phyloP scores from a whole-genome alignment of 2,329 filamentous ascomycete genomes.

The Huntiella omanensis region DNA sequence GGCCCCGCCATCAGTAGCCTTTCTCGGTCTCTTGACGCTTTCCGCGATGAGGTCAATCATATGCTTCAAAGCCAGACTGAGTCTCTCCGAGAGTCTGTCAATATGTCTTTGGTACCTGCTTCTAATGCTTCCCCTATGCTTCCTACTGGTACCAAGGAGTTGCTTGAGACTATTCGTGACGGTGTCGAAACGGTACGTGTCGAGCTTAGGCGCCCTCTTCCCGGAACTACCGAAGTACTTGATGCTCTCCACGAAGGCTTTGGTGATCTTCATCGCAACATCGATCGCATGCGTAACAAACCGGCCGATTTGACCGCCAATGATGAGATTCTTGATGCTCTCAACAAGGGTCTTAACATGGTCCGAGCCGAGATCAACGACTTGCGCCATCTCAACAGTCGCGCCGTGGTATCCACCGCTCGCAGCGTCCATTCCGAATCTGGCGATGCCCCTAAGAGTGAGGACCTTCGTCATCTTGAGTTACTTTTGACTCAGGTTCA shows the following conservation, averaged over 20 bases:
- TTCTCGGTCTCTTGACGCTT: conserved; percentile 39
- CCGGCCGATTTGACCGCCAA: conserved; percentile 67
- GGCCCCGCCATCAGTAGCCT: conserved; percentile 42
- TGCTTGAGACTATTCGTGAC: conserved; percentile 49
- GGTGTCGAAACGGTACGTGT: conserved; percentile 57
- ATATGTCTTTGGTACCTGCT: conserved; percentile 46
- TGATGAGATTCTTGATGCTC: conserved; percentile 73
- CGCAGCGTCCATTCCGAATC: conserved; percentile 24
- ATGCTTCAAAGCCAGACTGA: conserved; percentile 68
- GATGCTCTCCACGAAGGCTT: conserved; percentile 82
- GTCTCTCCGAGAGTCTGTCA: conserved; percentile 59
- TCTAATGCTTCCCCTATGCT: conserved; percentile 19
- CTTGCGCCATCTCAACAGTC: conserved; percentile 41
- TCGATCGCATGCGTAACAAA: conserved; percentile 62
- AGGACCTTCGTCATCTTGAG: conserved; percentile 8
- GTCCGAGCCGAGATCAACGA: conserved; percentile 62
- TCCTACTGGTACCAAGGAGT: conserved; percentile 29
- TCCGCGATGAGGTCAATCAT: conserved; percentile 46
- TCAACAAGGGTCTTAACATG: conserved; percentile 62
- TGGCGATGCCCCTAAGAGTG: not conserved
- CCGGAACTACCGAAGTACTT: conserved; percentile 70
- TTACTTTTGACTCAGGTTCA: conserved; percentile 6
- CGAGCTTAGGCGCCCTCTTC: conserved; percentile 49
- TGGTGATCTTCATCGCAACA: conserved; percentile 53
- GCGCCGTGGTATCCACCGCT: conserved; percentile 35